Evolutionary conservation across 345 rosid species (phyloP).

Genomic region (Dipteronia sinensis): DNA sequence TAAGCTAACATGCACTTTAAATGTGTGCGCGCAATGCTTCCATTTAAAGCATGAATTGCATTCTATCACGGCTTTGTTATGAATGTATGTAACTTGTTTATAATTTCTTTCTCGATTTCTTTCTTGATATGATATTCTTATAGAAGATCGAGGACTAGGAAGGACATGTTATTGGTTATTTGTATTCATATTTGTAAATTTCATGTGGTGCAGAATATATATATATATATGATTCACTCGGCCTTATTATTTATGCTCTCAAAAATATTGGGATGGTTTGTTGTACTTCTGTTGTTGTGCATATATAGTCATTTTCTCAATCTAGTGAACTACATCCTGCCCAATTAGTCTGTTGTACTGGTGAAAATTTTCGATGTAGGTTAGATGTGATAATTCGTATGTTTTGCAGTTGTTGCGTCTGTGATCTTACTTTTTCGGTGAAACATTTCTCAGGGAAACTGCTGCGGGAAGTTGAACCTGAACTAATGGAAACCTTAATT

Average conservation of each 20-base stretch:
- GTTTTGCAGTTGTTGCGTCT: neutral
- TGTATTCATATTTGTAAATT: neutral
- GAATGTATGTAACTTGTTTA: too few species aligned
- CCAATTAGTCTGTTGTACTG: neutral
- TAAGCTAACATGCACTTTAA: neutral
- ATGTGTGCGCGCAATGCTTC: neutral
- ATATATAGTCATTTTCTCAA: neutral
- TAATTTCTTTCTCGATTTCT: too few species aligned
- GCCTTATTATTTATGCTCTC: neutral
- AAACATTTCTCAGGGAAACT: conserved; percentile 59
- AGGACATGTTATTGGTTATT: too few species aligned
- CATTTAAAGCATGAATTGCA: neutral
- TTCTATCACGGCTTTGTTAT: neutral
- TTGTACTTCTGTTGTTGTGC: neutral
- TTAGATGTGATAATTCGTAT: neutral
- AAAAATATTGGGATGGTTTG: neutral
- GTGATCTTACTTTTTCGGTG: neutral
- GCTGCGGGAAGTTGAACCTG: conserved; percentile 76
- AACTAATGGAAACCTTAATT: conserved; percentile 78
- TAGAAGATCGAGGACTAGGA: too few species aligned
- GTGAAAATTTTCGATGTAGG: neutral
- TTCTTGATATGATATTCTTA: neutral
- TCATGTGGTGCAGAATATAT: too few species aligned
- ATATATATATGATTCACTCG: neutral
- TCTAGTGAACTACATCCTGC: neutral